phyloP scores from a whole-genome alignment of 108 stramenopile species.

The Discostella pseudostelligera region DNA sequence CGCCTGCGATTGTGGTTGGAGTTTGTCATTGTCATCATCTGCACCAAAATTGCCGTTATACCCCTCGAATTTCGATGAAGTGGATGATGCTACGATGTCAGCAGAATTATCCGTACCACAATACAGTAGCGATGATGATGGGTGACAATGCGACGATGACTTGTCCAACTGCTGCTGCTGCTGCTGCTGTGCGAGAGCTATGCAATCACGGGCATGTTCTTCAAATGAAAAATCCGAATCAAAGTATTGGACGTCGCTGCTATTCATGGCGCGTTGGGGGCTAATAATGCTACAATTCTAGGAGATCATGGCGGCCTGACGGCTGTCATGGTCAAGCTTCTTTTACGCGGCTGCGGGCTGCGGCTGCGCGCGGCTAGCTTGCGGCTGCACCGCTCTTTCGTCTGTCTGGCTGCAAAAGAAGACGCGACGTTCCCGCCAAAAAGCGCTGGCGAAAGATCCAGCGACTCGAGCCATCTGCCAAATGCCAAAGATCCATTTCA shows the following conservation, averaged over 20 bases:
- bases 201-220: constrained; percentile 13
- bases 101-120: neutral
- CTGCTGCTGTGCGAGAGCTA: neutral
- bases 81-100: neutral
- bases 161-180: neutral
- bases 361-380: too few species aligned
- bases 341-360: too few species aligned
- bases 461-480: neutral
- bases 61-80: neutral
- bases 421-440: too few species aligned
- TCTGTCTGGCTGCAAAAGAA: too few species aligned
- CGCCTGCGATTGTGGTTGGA: constrained; percentile 16
- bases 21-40: neutral
- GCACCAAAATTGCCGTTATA: neutral
- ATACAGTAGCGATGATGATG: neutral
- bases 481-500: neutral
- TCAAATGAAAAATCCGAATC: constrained; percentile 29
- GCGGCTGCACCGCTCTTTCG: too few species aligned
- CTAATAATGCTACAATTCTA: too few species aligned
- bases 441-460: too few species aligned
- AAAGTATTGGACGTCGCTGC: constrained; percentile 17
- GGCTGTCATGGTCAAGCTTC: too few species aligned
- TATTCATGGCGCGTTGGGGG: too few species aligned
- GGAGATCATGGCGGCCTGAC: too few species aligned
- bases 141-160: too few species aligned